A percentile compares a stretch with the other conserved stretches of the same genome.
phyloP scores from a whole-genome alignment of 2,329 filamentous ascomycete species.

The Sarocladiaceae sp. region DNA sequence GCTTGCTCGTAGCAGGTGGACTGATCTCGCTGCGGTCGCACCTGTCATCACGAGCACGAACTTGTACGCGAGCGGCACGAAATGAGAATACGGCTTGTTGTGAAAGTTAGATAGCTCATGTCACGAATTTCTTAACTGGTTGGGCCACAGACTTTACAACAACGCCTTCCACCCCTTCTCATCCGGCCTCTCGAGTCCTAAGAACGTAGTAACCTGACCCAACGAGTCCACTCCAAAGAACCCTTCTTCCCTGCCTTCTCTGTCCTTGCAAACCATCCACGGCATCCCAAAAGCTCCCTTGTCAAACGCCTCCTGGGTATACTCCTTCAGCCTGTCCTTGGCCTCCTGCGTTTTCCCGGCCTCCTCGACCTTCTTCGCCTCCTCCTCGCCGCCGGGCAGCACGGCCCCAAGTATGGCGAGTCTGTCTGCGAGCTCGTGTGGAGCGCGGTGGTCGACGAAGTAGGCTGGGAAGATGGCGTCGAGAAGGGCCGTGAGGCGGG shows the following conservation, averaged over 20 bases:
- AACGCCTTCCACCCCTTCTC: conserved; percentile 26
- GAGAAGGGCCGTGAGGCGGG: conserved; percentile 19
- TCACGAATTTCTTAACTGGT: no score
- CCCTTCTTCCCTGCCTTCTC: conserved; percentile 22
- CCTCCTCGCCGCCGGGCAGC: conserved; percentile 16
- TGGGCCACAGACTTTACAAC: no score
- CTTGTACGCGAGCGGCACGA: no score
- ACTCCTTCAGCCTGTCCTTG: conserved; percentile 23
- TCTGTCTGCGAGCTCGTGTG: conserved; percentile 22
- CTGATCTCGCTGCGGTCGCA: no score
- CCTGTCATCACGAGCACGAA: no score
- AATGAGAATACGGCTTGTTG: no score
- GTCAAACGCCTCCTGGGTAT: conserved; percentile 29
- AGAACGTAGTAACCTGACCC: conserved; percentile 27
- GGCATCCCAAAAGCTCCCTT: conserved; percentile 32
- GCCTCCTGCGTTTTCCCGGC: conserved; percentile 14
- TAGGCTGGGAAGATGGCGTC: conserved; percentile 26
- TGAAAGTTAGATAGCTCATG: no score
- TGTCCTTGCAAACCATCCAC: conserved; percentile 30
- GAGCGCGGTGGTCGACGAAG: conserved; percentile 24
- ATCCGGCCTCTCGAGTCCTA: conserved; percentile 22
- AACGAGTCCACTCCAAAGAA: conserved; percentile 35
- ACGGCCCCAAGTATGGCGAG: conserved; percentile 19
- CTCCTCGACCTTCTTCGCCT: conserved; percentile 21
- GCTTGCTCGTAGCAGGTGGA: no score